phyloP scores from a whole-genome alignment of 1,284 basidiomycete genomes.

The Singerocomus inundabilis region DNA sequence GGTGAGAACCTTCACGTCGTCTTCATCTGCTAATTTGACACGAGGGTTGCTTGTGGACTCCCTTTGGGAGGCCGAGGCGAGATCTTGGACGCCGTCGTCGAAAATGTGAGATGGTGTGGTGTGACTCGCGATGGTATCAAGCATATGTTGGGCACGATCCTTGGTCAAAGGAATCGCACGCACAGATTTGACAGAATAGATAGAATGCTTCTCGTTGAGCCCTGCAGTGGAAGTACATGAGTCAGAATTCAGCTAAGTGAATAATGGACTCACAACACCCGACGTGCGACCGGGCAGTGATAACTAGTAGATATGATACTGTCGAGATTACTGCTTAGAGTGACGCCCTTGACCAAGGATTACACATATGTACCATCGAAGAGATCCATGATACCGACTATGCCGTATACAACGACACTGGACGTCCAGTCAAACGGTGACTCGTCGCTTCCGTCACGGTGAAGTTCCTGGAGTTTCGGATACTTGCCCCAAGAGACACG shows the following conservation, averaged over 20 bases:
- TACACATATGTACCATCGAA: slow-evolving; percentile 51
- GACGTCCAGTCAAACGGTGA: slow-evolving; percentile 50
- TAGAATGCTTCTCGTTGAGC: slow-evolving; percentile 54
- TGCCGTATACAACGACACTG: slow-evolving; percentile 63
- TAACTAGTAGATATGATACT: slow-evolving; percentile 73
- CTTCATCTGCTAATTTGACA: slow-evolving; percentile 49
- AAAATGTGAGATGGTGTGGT: slow-evolving; percentile 49
- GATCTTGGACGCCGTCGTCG: slow-evolving; percentile 27
- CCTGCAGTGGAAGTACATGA: slow-evolving; percentile 41
- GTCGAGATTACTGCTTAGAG: slow-evolving; percentile 20
- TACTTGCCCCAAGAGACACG: slow-evolving; percentile 63
- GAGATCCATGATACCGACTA: slow-evolving; percentile 68
- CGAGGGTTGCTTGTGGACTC: slow-evolving; percentile 28
- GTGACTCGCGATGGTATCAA: slow-evolving; percentile 51
- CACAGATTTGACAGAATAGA: slow-evolving; percentile 67
- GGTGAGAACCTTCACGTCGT: slow-evolving; percentile 44
- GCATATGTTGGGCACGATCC: slow-evolving; percentile 51
- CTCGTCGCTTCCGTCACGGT: slow-evolving; percentile 29
- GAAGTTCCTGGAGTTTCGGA: slow-evolving; percentile 53
- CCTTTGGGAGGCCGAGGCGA: slow-evolving; percentile 14
- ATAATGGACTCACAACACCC: slow-evolving; percentile 58
- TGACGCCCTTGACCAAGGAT: neutral
- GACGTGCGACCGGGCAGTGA: slow-evolving; percentile 56
- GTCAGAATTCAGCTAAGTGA: slow-evolving; percentile 1
- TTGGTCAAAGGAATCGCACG: slow-evolving; percentile 64